These are phyloP conservation scores for Alternaria sp. DNA, from an alignment of 2,329 filamentous ascomycete genomes.

Conservation along the genomic window DNA sequence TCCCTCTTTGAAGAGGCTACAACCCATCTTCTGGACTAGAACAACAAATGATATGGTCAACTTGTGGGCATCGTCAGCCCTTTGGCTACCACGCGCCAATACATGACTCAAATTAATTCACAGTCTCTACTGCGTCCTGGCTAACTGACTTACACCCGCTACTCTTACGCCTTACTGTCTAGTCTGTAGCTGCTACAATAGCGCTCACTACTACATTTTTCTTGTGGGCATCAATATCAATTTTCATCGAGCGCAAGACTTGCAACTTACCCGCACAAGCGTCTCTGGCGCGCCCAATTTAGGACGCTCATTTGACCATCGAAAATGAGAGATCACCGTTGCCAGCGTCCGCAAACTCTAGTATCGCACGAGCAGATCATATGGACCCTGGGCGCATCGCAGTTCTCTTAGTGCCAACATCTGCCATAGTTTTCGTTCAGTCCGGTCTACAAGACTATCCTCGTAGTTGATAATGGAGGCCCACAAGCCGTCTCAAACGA, in stretches of 20 bases:
- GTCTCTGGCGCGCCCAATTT: neutral
- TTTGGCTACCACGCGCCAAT: neutral
- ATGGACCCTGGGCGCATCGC: neutral
- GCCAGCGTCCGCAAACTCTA: fast-evolving
- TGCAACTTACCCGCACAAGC: neutral
- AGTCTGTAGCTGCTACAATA: neutral
- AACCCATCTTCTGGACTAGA: neutral
- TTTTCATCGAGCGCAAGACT: neutral
- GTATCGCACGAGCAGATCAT: neutral
- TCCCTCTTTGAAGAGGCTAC: neutral
- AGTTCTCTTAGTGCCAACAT: neutral
- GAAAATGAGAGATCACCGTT: neutral
- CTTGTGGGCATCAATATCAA: neutral
- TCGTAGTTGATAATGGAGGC: fast-evolving
- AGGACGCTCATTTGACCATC: neutral
- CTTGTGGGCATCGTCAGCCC: neutral
- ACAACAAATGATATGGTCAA: neutral
- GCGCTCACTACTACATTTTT: neutral
- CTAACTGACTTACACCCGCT: neutral
- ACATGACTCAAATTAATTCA: neutral
- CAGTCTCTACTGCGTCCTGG: neutral
- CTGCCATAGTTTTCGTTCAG: neutral
- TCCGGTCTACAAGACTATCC: neutral
- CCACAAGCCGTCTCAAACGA: neutral
- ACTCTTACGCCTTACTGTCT: neutral